Evolutionary conservation across 352 stramenopile genomes (phyloP).

Genomic region (Elongisporangium anandrum): DNA sequence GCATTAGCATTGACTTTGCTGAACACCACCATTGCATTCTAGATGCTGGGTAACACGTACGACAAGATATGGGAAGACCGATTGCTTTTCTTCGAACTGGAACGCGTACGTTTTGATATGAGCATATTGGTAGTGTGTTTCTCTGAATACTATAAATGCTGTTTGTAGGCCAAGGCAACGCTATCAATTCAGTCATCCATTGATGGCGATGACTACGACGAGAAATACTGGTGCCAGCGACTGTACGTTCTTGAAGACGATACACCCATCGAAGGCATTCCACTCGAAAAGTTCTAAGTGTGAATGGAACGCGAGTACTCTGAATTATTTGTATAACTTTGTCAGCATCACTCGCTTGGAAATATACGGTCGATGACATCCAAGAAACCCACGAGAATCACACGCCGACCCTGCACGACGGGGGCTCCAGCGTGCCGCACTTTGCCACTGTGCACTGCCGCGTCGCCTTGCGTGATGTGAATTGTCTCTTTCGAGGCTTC

Average conservation of each 20-base stretch:
- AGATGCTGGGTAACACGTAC: slow-evolving; percentile 86
- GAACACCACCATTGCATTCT: neutral
- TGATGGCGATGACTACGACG: slow-evolving; percentile 65
- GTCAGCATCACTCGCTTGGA: neutral
- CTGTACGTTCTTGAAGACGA: slow-evolving; percentile 75
- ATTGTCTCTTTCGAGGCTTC: slow-evolving; percentile 64
- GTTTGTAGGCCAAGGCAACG: slow-evolving; percentile 56
- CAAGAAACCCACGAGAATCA: slow-evolving; percentile 93
- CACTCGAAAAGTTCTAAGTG: slow-evolving; percentile 61
- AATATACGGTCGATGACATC: slow-evolving; percentile 55
- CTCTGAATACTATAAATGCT: neutral
- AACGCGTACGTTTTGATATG: slow-evolving; percentile 44
- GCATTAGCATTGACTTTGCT: neutral
- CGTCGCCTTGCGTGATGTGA: slow-evolving; percentile 81
- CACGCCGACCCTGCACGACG: slow-evolving; percentile 76
- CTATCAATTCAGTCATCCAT: slow-evolving; percentile 71
- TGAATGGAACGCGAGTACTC: neutral
- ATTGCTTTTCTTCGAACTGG: slow-evolving; percentile 76
- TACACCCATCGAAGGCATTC: slow-evolving; percentile 72
- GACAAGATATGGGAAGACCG: slow-evolving; percentile 84
- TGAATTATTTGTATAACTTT: neutral
- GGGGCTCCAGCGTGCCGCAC: slow-evolving; percentile 88
- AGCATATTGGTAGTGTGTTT: too few species aligned
- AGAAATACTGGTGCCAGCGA: slow-evolving; percentile 65
- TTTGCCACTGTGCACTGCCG: slow-evolving; percentile 90